Base-by-base conservation (phyloP, 306 rosid genomes). In the Vigna radiata region DNA sequence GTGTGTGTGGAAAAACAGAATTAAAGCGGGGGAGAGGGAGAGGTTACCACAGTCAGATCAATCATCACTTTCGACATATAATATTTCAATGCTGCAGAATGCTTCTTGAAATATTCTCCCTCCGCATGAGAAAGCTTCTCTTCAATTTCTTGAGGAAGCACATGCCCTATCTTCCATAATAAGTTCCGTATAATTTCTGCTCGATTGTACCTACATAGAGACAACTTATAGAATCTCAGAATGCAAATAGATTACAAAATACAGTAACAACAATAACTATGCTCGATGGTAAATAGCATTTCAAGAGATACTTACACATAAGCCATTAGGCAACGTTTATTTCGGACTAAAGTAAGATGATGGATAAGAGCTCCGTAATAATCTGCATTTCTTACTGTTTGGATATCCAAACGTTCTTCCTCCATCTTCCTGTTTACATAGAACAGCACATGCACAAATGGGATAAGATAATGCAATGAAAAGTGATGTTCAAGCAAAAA, bases 281-380 rank as follows among this genome's bases (percentile, higher is more conserved):
- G 12, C 2, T 62, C 29, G n/a, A 63, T 15, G 46, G 47, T 60
- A 49, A 72, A 76, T 55, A 50, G 29, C 54, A 77, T 72, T 37
- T 72, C 55, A 36, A 79, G 59, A 53, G 46, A 66, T 36, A 73
- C 81, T 85, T 81, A 90, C 98, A 86, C 60, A 73, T 89, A 92
- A 58, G 98, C 93, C 90, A 89, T 83, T 46, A 94, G 85, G 79
- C 96, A 90, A 69, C 96, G 97, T 76, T 94, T 94, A 77, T 94
- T 92, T 58, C 98, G 91, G 77, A 87, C 94, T 79, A 94, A 72
- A 74, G 98, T 59, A 66, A 94, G 93, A 87, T 91, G 98, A 74
- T 92, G 98, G 78, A 90, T 79, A 60, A 94, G 96, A 4, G 96
- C 89, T 29, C 97, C 98, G n/a, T 80, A 87, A 73, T 94, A 96